Base-by-base conservation (phyloP, 2,329 filamentous ascomycete genomes). In the Fusarium sp. region DNA sequence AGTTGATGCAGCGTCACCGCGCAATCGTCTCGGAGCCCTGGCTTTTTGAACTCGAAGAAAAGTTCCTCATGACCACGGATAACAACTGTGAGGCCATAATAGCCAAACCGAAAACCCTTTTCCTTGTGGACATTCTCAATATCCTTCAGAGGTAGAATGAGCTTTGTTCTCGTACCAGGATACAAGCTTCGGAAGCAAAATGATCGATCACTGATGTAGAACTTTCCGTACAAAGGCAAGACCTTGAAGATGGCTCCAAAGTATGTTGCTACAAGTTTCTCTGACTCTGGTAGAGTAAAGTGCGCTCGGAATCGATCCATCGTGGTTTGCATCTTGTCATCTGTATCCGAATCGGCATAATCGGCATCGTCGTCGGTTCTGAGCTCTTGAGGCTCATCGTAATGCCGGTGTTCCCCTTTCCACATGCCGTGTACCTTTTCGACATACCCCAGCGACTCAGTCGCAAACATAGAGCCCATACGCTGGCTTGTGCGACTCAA, bases 341-440 rank as follows among this genome's bases (percentile, higher is more conserved):
- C 85, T n/a, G 84, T 82, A n/a, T 85, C 83, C 41, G 85, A 84
- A 25, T 85, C 83, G 6, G 82, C 79, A 27, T 84, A 82, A n/a
- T 87, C 61, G 9, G 4, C 61, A n/a, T 65, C 60, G 6, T 88
- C 85, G 42, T 88, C 85, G 3, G 82, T 81, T 29, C 80, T 81
- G 40, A 85, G 79, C 21, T 81, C 84, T 42, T 80, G 77, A 4
- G 84, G 83, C 41, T 87, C 91, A 48, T 91, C 89, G 73, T 98
- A 99, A 78, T 98, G 95, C 73, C 91, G 94, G 72, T 91, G 90
- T 14, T 93, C 93, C 33, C 96, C 96, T 70, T 94, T 92, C 89
- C 96, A 96, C 92, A 98, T 98, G 36, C 94, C 95, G 0, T 95
- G 97, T 0, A 98, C 94, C 78, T 97, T 98, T 75, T 96, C 94